Evolutionary conservation across 78 protist genomes (phyloP).

Genomic region (Dictyostelium intermedium): DNA sequence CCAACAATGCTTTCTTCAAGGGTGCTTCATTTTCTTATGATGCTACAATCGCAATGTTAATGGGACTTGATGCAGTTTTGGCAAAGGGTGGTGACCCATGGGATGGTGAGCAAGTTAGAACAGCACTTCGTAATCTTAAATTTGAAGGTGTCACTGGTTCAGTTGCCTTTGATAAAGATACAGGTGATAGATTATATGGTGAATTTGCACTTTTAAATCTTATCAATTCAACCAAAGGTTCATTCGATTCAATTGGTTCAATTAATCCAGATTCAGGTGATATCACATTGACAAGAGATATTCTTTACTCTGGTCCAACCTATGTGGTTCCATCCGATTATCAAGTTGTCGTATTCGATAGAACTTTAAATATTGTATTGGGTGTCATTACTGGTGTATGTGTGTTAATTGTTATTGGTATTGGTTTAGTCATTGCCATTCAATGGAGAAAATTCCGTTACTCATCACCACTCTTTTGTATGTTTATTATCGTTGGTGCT

Average conservation of each 20-base stretch:
- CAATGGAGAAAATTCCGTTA: conserved; percentile 76
- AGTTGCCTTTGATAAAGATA: not conserved
- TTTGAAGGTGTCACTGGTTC: conserved; percentile 30
- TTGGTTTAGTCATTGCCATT: conserved; percentile 4
- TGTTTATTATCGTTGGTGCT: conserved; percentile 63
- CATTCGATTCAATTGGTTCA: not conserved
- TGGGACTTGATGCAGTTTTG: not conserved
- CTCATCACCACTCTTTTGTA: conserved; percentile 74
- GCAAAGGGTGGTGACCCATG: not conserved
- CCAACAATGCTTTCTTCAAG: not conserved
- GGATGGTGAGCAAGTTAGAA: not conserved
- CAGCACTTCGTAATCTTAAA: not conserved
- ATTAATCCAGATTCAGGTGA: not conserved
- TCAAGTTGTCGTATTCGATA: not conserved
- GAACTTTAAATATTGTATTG: conserved; percentile 10
- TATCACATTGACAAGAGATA: not conserved
- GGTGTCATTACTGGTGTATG: conserved; percentile 72
- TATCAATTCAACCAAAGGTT: conserved; percentile 5
- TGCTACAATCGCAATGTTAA: not conserved
- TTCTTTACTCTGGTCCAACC: conserved; percentile 24
- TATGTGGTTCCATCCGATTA: conserved; percentile 33
- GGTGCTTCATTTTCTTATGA: conserved; percentile 63
- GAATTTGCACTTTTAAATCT: conserved; percentile 17
- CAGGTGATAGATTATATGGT: conserved; percentile 56
- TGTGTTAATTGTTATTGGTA: conserved; percentile 5